phyloP scores from a whole-genome alignment of 805 yeast species.

The Sugiyamaella valdiviana region DNA sequence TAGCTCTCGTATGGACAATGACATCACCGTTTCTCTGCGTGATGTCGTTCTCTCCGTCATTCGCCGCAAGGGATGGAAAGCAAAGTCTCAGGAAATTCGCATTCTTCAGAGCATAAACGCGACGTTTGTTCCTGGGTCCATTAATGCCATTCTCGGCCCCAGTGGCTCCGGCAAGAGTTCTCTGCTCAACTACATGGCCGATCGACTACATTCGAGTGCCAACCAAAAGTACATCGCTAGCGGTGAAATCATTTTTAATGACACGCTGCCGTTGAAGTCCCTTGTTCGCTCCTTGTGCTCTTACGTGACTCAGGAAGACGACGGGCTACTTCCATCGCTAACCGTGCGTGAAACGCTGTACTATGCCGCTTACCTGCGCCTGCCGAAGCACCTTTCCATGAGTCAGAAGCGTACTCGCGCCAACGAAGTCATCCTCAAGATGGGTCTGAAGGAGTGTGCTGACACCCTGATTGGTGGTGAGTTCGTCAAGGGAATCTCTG shows the following conservation, averaged over 20 bases:
- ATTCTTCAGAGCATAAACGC: slow-evolving; percentile 47
- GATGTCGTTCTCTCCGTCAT: slow-evolving; percentile 22
- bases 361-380: slow-evolving; percentile 63
- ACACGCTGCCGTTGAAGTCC: slow-evolving; percentile 30
- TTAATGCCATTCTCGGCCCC: slow-evolving; percentile 75
- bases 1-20: neutral
- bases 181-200: slow-evolving; percentile 55
- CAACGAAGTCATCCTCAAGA: slow-evolving; percentile 52
- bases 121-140: slow-evolving; percentile 45
- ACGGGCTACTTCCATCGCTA: slow-evolving; percentile 58
- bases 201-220: slow-evolving; percentile 42
- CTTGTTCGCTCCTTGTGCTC: slow-evolving; percentile 48
- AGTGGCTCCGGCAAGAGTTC: slow-evolving; percentile 78
- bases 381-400: slow-evolving; percentile 38
- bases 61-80: slow-evolving; percentile 10
- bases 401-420: slow-evolving; percentile 46
- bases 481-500: slow-evolving; percentile 57
- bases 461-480: slow-evolving; percentile 64
- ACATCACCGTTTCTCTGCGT: slow-evolving; percentile 23
- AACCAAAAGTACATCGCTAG: slow-evolving; percentile 28
- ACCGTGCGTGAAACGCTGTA: slow-evolving; percentile 73
- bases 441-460: slow-evolving; percentile 71
- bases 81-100: slow-evolving; percentile 24
- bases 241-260: slow-evolving; percentile 45
- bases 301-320: slow-evolving; percentile 78